These are phyloP conservation scores for Nitzschia sp. DNA, from an alignment of 108 stramenopile species.

Conservation along the genomic window DNA sequence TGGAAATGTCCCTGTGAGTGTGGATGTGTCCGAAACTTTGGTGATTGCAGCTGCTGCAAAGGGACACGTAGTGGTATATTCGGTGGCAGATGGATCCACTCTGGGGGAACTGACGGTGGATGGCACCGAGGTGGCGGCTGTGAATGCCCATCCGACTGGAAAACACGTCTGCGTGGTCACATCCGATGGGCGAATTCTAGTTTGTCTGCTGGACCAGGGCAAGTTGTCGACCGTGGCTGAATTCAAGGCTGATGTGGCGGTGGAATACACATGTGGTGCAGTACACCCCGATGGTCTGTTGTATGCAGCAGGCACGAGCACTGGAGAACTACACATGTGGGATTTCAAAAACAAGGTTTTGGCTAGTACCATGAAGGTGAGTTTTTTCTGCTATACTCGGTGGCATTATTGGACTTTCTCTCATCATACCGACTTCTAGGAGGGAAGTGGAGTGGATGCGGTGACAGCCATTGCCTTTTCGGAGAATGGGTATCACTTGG, in stretches of 20 bases:
- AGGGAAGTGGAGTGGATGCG: constrained; percentile 40
- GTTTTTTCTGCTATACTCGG: constrained; percentile 1
- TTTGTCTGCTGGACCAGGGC: constrained; percentile 36
- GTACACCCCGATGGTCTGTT: constrained; percentile 95
- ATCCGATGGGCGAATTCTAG: constrained; percentile 25
- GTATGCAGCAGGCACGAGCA: constrained; percentile 61
- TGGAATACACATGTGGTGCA: constrained; percentile 52
- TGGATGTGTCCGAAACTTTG: constrained; percentile 26
- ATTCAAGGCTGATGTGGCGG: constrained; percentile 11
- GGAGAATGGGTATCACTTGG: constrained; percentile 90
- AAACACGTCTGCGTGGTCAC: constrained; percentile 47
- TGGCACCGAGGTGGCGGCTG: constrained; percentile 23
- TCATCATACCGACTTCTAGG: no score
- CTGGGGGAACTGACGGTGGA: constrained; percentile 1
- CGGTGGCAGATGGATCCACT: constrained; percentile 23
- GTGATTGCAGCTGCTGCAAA: constrained; percentile 26
- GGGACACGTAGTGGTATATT: constrained; percentile 28
- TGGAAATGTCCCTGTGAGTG: constrained; percentile 17
- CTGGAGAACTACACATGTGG: constrained; percentile 73
- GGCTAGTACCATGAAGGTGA: constrained; percentile 52
- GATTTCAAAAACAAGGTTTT: constrained; percentile 81
- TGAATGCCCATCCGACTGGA: constrained; percentile 56
- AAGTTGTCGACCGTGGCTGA: constrained; percentile 7
- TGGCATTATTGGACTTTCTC: background rate
- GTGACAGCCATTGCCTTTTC: constrained; percentile 71